phyloP scores from a whole-genome alignment of 768 basidiomycete genomes.

The Dioszegia aurantiaca region DNA sequence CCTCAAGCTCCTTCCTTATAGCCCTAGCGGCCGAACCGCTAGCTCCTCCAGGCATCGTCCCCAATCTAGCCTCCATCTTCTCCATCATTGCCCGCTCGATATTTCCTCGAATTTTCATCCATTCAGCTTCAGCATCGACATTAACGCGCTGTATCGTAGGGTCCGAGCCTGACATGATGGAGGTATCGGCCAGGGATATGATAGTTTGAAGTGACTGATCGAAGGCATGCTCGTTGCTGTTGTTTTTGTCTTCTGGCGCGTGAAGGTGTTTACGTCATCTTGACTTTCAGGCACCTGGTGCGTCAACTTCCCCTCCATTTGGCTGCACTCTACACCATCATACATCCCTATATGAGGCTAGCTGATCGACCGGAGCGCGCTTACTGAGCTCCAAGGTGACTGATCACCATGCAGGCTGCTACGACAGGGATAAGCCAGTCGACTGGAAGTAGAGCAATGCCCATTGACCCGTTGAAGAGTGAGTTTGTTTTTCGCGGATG shows the following conservation, averaged over 20 bases:
- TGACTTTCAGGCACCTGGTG: constrained; percentile 8
- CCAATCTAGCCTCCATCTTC: constrained; percentile 58
- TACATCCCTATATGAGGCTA: too few relatives aligned
- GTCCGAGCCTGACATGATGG: constrained; percentile 6
- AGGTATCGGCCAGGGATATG: constrained; percentile 16
- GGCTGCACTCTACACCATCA: too few relatives aligned
- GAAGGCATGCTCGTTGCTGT: not conserved
- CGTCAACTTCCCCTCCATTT: constrained; percentile 1
- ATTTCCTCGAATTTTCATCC: constrained; percentile 63
- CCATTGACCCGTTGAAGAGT: not conserved
- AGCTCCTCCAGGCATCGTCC: constrained; percentile 52
- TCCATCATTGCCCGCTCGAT: constrained; percentile 57
- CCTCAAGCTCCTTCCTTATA: constrained; percentile 41
- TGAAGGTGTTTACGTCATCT: constrained; percentile 2
- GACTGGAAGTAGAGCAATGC: too few relatives aligned
- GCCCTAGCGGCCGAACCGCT: constrained; percentile 57
- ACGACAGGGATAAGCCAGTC: too few relatives aligned
- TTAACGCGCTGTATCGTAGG: constrained; percentile 27
- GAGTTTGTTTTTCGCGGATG: not conserved
- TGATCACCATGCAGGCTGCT: too few relatives aligned
- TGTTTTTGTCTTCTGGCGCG: not conserved
- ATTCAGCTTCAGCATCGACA: constrained; percentile 66
- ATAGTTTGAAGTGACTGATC: not conserved
- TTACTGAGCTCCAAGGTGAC: too few relatives aligned
- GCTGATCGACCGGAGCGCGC: too few relatives aligned